phyloP scores from a whole-genome alignment of 495 filamentous ascomycete species.

The Aspergillus carlsbadensis region DNA sequence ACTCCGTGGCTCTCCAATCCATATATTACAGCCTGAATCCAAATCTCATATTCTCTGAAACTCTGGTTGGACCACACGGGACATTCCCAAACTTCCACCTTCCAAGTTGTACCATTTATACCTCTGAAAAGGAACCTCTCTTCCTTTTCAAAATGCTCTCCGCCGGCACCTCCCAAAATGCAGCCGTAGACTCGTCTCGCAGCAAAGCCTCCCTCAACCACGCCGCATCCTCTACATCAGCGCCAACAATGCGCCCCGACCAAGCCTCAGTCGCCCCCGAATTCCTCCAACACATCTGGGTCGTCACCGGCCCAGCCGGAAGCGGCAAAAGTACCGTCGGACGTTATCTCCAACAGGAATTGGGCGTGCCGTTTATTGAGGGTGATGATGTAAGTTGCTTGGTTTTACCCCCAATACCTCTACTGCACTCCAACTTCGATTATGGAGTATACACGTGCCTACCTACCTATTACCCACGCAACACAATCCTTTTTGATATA shows the following conservation, averaged over 20 bases:
- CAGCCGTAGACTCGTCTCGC: conserved; percentile 26
- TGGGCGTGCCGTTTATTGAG: conserved; percentile 83
- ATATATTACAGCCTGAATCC: not conserved
- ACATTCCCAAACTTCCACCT: not conserved
- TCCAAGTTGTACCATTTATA: not conserved
- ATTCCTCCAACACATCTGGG: conserved; percentile 80
- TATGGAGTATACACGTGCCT: not conserved
- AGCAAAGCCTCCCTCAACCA: conserved; percentile 23
- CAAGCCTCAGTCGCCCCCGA: conserved; percentile 18
- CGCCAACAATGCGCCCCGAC: conserved; percentile 16
- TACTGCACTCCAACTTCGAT: too few species aligned
- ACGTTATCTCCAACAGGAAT: conserved; percentile 65
- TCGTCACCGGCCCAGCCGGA: conserved; percentile 95
- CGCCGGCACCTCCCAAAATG: conserved; percentile 34
- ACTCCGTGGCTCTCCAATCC: not conserved
- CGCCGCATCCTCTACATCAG: conserved; percentile 9
- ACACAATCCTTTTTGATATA: too few species aligned
- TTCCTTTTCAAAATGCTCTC: conserved; percentile 40
- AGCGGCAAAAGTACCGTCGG: conserved; percentile 96
- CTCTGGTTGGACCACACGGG: not conserved
- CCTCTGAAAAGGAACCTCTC: not conserved
- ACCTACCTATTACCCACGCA: not conserved
- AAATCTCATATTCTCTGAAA: not conserved
- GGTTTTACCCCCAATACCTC: not conserved
- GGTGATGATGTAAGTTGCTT: conserved; percentile 81